Evolutionary conservation across 768 basidiomycete genomes (phyloP), one percentile per base, ranked within the genome.

Genomic region (Hydnum rufescens): DNA sequence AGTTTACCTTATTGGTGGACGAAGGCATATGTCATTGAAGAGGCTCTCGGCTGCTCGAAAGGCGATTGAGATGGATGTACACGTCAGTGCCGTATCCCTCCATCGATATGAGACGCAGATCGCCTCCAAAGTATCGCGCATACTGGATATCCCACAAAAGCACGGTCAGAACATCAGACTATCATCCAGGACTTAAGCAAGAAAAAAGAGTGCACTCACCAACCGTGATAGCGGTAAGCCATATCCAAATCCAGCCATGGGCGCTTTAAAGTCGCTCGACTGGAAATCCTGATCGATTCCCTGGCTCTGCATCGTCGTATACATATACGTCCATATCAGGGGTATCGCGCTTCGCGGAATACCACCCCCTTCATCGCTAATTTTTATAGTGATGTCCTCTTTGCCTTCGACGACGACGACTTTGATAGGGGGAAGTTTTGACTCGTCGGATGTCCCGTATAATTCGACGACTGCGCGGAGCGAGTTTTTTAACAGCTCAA

Each of bases 351-450:
- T 81, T 23, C 88, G 66, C 25, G 88, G 76, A 53, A 97, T 97
- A 0, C 93, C 90, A 0, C 93, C 93, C 2, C 93, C 93, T 64
- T 99, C 93, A 62, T 99, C 93, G 1, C 78, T 81, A 55, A 99
- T 95, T 74, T 99, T 99, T 74, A 99, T 88, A 2, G 93, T 97
- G 60, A 97, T 95, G 61, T 97, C 93, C 62, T 96, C 93, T 57
- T 80, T 85, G n/a, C 93, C 57, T 62, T 93, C 90, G 1, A 93
- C 86, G 32, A 95, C 93, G 53, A 96, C 75, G 48, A 93, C 84
- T 65, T 87, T 89, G 69, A 93, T 92, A 0, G 88, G 81, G 6
- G 89, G 89, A 67, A 80, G 83, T n/a, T 60, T 58, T 53, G 78
- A 76, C 62, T 87, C 87, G 54, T 76, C 71, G 50, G 88, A 82